Conservation (phyloP, 371 early-diverging fungal genomes). For the Apophysomyces variabilis region DNA sequence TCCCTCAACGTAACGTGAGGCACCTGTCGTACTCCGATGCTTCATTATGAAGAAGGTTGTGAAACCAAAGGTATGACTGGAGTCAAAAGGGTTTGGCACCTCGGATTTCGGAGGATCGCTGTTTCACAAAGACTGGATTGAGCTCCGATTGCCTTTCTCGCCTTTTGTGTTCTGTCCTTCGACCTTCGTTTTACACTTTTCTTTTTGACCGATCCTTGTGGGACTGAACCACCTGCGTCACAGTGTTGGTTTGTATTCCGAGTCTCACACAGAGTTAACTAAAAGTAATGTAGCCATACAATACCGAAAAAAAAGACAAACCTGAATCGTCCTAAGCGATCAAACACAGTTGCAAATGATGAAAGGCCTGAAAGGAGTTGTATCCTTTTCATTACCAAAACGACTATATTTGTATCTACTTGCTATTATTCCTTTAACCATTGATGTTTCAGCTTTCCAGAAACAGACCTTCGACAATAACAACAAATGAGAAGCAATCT, state of each 20-base stretch:
- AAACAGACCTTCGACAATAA: slow-evolving; percentile 10
- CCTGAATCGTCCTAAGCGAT: not conserved
- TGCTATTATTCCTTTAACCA: not conserved
- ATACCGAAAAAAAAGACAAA: not conserved
- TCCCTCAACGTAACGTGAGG: no score
- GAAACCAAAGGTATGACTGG: no score
- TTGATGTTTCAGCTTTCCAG: slow-evolving; percentile 16
- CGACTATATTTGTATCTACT: not conserved
- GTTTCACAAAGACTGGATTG: slow-evolving; percentile 8
- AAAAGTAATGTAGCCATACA: not conserved
- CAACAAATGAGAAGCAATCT: slow-evolving; percentile 8
- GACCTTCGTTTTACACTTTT: not conserved
- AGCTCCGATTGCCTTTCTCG: not conserved
- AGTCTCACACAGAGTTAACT: not conserved
- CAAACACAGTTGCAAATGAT: slow-evolving; percentile 12
- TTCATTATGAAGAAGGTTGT: no score
- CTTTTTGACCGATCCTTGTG: slow-evolving; percentile 3
- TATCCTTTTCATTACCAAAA: slow-evolving; percentile 11
- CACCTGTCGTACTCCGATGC: no score
- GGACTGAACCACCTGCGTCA: slow-evolving; percentile 5
- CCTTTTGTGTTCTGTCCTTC: not conserved
- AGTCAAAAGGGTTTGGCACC: not conserved
- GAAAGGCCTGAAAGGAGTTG: slow-evolving; percentile 28
- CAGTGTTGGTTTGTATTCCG: not conserved
- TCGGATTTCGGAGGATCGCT: slow-evolving; percentile 12